Evolutionary conservation across 169 alveolate species (phyloP).

Genomic region (Cyclospora cayetanensis): DNA sequence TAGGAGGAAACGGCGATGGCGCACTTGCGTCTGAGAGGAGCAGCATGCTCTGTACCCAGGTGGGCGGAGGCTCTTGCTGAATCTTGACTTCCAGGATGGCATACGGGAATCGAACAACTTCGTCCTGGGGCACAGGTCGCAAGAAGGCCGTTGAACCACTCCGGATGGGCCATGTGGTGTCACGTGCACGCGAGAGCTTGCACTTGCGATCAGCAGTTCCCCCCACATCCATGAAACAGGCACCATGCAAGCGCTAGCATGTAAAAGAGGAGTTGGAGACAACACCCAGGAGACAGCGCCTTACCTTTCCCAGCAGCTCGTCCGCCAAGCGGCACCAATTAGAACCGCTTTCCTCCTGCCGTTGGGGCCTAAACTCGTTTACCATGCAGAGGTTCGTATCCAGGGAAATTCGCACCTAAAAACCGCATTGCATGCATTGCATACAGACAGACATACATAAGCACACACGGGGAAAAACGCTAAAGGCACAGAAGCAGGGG

Average conservation of each 20-base stretch:
- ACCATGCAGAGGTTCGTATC: constrained; percentile 85
- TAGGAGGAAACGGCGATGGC: too few relatives aligned
- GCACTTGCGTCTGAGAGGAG: constrained; percentile 45
- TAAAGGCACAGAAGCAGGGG: too few relatives aligned
- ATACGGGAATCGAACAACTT: constrained; percentile 77
- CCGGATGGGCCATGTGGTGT: too few relatives aligned
- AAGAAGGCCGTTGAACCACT: too few relatives aligned
- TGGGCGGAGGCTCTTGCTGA: constrained; percentile 75
- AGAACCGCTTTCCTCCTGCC: constrained; percentile 28
- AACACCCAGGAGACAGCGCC: constrained; percentile 44
- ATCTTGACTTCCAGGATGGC: constrained; percentile 80
- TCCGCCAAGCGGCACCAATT: constrained; percentile 85
- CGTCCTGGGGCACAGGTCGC: constrained; percentile 68
- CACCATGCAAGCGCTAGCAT: too few relatives aligned
- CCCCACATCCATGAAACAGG: too few relatives aligned
- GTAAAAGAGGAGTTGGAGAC: too few relatives aligned
- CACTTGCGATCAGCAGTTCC: too few relatives aligned
- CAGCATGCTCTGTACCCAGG: constrained; percentile 79
- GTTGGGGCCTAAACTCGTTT: constrained; percentile 75
- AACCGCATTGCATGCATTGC: too few relatives aligned
- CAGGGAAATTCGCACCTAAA: constrained; percentile 80
- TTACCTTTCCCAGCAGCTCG: constrained; percentile 79
- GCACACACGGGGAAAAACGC: too few relatives aligned
- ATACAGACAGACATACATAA: too few relatives aligned
- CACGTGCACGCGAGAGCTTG: too few relatives aligned